phyloP scores from a whole-genome alignment of 75 land plant species.

The Selaginella moellendorffii region DNA sequence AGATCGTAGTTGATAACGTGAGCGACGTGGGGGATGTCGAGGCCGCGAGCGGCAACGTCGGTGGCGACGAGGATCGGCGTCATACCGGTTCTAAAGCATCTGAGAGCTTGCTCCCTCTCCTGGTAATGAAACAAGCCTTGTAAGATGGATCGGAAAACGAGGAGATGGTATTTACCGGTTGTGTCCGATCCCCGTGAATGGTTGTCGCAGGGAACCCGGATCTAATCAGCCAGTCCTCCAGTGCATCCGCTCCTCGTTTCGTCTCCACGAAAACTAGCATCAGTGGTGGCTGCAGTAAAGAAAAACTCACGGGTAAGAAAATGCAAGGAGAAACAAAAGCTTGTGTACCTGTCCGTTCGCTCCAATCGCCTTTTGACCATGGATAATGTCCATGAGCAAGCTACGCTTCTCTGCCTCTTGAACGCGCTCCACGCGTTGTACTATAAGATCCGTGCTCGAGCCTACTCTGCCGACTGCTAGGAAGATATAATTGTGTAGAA shows the following conservation, averaged over 20 bases:
- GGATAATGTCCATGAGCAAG: constrained; percentile 79
- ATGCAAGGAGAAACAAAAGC: background rate
- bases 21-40: constrained; percentile 68
- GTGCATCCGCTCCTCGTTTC: constrained; percentile 80
- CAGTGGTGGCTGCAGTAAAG: constrained; percentile 19
- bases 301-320: background rate
- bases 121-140: background rate
- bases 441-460: constrained; percentile 93
- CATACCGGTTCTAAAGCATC: constrained; percentile 25
- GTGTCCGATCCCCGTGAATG: constrained; percentile 41
- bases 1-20: constrained; percentile 88
- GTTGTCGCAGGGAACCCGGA: constrained; percentile 35
- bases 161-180: constrained; percentile 14
- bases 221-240: constrained; percentile 26
- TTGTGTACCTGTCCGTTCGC: constrained; percentile 43
- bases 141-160: background rate
- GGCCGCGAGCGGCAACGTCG: constrained; percentile 41
- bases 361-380: constrained; percentile 54
- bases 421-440: constrained; percentile 84
- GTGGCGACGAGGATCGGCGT: constrained; percentile 42
- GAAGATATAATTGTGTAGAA: constrained; percentile 66
- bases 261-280: constrained; percentile 90
- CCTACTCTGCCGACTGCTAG: constrained; percentile 95
- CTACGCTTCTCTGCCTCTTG: constrained; percentile 61
- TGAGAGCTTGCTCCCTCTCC: constrained; percentile 28